A percentile compares a stretch with the other conserved stretches of the same genome.
Conservation (phyloP, 2,329 filamentous ascomycete species). For the Periglandula ipomoeae region DNA sequence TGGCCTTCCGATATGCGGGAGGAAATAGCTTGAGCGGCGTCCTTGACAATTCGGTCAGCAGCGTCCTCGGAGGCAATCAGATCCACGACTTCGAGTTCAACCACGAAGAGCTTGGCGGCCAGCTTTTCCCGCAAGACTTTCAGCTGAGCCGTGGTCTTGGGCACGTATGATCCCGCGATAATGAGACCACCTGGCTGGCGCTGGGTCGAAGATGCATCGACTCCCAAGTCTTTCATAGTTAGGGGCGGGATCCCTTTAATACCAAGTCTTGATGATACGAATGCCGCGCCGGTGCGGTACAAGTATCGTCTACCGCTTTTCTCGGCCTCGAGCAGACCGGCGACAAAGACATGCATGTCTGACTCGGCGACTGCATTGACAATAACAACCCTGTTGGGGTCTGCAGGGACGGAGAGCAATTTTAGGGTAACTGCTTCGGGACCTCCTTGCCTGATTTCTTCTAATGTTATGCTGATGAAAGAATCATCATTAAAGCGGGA, state of each 20-base stretch:
- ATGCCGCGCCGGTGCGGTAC: constrained; percentile 29
- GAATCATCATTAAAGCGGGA: constrained; percentile 15
- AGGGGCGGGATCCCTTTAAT: constrained; percentile 40
- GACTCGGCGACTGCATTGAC: constrained; percentile 44
- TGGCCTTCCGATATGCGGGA: constrained; percentile 28
- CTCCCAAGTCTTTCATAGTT: constrained; percentile 31
- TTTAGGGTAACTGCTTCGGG: constrained; percentile 15
- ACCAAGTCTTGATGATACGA: constrained; percentile 37
- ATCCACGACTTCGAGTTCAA: constrained; percentile 31
- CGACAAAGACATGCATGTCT: constrained; percentile 46
- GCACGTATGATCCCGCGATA: constrained; percentile 46
- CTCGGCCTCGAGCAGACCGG: constrained; percentile 32
- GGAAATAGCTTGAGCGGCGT: constrained; percentile 20
- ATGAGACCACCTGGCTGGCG: constrained; percentile 36
- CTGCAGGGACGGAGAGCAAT: constrained; percentile 22
- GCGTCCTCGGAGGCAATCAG: constrained; percentile 22
- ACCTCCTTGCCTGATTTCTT: constrained; percentile 23
- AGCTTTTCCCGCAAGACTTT: constrained; percentile 29
- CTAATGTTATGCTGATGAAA: constrained; percentile 19
- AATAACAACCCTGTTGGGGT: constrained; percentile 33
- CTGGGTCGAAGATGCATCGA: constrained; percentile 8
- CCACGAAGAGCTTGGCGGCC: constrained; percentile 33
- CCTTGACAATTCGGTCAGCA: constrained; percentile 16
- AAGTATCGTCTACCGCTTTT: constrained; percentile 24
- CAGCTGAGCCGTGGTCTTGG: constrained; percentile 47